phyloP scores from a whole-genome alignment of 805 yeast species.

The Lipomyces yamadae region DNA sequence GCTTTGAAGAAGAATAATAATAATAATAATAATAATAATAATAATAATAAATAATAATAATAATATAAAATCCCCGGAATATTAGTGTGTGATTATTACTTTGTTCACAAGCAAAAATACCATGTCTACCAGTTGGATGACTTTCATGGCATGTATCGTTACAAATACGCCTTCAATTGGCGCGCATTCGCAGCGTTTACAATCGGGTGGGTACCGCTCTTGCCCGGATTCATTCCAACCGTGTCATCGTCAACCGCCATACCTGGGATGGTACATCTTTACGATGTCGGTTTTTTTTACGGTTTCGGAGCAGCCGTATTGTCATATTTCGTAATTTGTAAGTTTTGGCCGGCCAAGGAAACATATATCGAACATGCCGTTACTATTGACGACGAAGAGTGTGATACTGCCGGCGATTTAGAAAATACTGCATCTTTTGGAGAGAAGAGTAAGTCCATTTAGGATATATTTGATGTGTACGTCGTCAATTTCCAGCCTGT shows the following conservation, averaged over 20 bases:
- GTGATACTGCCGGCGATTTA: neutral
- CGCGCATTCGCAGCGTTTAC: conserved; percentile 50
- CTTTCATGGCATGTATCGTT: conserved; percentile 50
- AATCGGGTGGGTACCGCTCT: conserved; percentile 41
- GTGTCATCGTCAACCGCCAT: conserved; percentile 54
- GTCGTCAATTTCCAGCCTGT: too few species aligned
- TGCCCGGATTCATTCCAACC: conserved; percentile 40
- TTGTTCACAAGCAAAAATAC: conserved; percentile 50
- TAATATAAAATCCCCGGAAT: too few species aligned
- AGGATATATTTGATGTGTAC: neutral
- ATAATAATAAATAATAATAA: too few species aligned
- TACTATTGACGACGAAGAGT: conserved; percentile 11
- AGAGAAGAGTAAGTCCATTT: neutral
- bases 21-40: too few species aligned
- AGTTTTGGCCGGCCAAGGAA: conserved; percentile 55
- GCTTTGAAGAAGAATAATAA: too few species aligned
- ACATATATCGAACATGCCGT: conserved; percentile 15
- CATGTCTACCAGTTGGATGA: conserved; percentile 52
- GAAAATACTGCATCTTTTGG: neutral
- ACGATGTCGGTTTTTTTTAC: conserved; percentile 59
- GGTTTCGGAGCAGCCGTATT: conserved; percentile 63
- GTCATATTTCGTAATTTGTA: conserved; percentile 56
- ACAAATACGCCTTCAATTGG: conserved; percentile 53
- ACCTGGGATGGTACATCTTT: conserved; percentile 67
- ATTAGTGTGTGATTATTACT: conserved; percentile 49